Conservation (phyloP, 306 rosid species). For the Cicer chorassanicum region DNA sequence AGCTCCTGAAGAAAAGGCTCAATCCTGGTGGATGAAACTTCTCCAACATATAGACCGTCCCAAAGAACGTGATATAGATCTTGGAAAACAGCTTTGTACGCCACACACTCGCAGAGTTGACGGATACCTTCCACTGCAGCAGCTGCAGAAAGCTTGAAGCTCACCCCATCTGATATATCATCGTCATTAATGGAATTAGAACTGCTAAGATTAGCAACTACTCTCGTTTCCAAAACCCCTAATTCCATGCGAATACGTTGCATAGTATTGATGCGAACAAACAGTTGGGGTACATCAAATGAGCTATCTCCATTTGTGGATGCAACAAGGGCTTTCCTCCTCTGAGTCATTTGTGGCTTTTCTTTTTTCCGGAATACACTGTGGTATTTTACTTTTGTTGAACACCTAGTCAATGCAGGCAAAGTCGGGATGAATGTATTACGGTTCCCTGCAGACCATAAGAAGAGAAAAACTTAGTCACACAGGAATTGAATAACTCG, state of each 20-base stretch:
- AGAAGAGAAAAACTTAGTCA: slow-evolving; percentile 43
- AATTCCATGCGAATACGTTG: slow-evolving; percentile 80
- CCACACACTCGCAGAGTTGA: slow-evolving; percentile 75
- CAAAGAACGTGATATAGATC: slow-evolving; percentile 71
- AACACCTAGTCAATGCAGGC: slow-evolving; percentile 92
- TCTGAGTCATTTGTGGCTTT: slow-evolving; percentile 58
- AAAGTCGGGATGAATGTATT: slow-evolving; percentile 68
- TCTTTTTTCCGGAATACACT: slow-evolving; percentile 82
- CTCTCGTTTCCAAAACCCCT: slow-evolving; percentile 72
- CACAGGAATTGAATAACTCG: slow-evolving; percentile 5
- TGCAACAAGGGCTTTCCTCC: slow-evolving; percentile 68
- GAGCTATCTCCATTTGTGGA: slow-evolving; percentile 57
- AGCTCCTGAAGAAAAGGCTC: slow-evolving; percentile 84
- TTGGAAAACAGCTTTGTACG: slow-evolving; percentile 73
- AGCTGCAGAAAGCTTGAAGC: slow-evolving; percentile 65
- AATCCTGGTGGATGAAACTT: slow-evolving; percentile 70
- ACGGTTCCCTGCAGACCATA: slow-evolving; percentile 67
- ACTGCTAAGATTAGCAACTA: slow-evolving; percentile 65
- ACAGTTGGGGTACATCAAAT: slow-evolving; percentile 70
- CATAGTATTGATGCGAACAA: slow-evolving; percentile 82
- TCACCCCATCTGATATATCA: slow-evolving; percentile 50
- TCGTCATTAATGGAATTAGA: slow-evolving; percentile 49
- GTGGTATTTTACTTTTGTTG: slow-evolving; percentile 65
- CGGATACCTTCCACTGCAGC: slow-evolving; percentile 78
- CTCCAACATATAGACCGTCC: slow-evolving; percentile 80